A percentile compares a stretch with the other conserved stretches of the same genome.
phyloP scores from a whole-genome alignment of 306 rosid genomes.

The Datisca glomerata region DNA sequence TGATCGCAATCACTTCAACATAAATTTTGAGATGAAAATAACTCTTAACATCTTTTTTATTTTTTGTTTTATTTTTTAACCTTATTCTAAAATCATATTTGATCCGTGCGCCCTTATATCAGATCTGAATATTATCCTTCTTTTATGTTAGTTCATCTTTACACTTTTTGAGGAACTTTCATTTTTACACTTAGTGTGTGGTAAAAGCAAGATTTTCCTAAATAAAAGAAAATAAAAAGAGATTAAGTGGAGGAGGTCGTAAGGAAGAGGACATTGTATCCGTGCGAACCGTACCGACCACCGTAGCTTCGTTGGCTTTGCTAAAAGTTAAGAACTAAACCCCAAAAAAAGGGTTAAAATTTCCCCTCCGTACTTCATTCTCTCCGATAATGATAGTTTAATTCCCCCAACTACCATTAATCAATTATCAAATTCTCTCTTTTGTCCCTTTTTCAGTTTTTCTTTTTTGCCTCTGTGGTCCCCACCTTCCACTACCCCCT shows the following conservation, averaged over 20 bases:
- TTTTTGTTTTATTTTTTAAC: too few relatives aligned
- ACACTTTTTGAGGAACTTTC: too few relatives aligned
- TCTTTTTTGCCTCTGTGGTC: constrained; percentile 24
- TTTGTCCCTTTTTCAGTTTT: constrained; percentile 10
- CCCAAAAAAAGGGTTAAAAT: too few relatives aligned
- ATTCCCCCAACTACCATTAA: constrained; percentile 11
- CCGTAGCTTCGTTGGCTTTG: constrained; percentile 4
- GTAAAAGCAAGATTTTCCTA: neutral
- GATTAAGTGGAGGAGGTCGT: neutral
- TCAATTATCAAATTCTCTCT: neutral
- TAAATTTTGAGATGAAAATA: too few relatives aligned
- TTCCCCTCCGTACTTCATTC: constrained; percentile 24
- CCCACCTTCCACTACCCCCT: constrained; percentile 11
- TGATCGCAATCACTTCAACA: too few relatives aligned
- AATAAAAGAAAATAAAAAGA: neutral
- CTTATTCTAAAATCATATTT: too few relatives aligned
- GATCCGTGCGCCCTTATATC: too few relatives aligned
- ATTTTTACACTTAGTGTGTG: neutral
- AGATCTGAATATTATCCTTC: too few relatives aligned
- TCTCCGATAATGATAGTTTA: constrained; percentile 29
- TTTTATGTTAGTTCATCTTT: too few relatives aligned
- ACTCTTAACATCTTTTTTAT: too few relatives aligned
- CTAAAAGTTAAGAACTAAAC: neutral
- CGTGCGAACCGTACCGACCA: constrained; percentile 27
- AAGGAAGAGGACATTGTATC: constrained; percentile 2